Evolutionary conservation across 2,329 filamentous ascomycete species (phyloP).

Genomic region (Aphanocladium album): DNA sequence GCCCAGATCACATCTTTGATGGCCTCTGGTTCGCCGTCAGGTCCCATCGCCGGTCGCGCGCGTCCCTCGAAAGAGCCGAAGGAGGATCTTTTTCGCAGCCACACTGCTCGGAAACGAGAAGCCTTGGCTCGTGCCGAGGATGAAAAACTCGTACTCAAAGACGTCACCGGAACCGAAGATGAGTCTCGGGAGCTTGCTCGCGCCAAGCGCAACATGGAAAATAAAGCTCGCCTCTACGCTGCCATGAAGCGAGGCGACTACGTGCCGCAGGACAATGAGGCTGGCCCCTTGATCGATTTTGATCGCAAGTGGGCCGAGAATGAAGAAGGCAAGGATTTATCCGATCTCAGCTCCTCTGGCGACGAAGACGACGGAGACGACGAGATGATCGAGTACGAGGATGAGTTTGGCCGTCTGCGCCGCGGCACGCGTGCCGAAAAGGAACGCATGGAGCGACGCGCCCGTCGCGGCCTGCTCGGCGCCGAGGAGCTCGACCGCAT

Average conservation of each 20-base stretch:
- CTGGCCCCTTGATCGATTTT: slow-evolving; percentile 79
- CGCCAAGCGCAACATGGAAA: slow-evolving; percentile 76
- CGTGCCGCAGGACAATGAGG: slow-evolving; percentile 59
- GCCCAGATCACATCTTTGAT: slow-evolving; percentile 82
- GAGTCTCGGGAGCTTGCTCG: slow-evolving; percentile 65
- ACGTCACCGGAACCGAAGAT: slow-evolving; percentile 51
- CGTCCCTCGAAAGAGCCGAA: slow-evolving; percentile 44
- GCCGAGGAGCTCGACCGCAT: slow-evolving; percentile 62
- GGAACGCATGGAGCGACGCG: slow-evolving; percentile 54
- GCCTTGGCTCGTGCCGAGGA: slow-evolving; percentile 42
- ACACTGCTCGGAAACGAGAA: slow-evolving; percentile 20
- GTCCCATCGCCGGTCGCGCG: slow-evolving; percentile 35
- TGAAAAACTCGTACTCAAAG: slow-evolving; percentile 45
- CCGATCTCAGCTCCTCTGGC: slow-evolving; percentile 25
- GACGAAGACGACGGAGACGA: slow-evolving; percentile 39
- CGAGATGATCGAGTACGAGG: slow-evolving; percentile 77
- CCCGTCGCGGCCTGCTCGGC: slow-evolving; percentile 44
- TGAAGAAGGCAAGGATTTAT: slow-evolving; percentile 53
- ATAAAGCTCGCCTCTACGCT: slow-evolving; percentile 83
- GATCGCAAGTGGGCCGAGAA: slow-evolving; percentile 89
- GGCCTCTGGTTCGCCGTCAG: slow-evolving; percentile 37
- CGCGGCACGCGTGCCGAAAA: slow-evolving; percentile 66
- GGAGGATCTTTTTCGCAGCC: slow-evolving; percentile 40
- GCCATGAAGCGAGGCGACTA: slow-evolving; percentile 89
- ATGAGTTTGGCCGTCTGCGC: slow-evolving; percentile 86